phyloP scores from a whole-genome alignment of 1,284 basidiomycete species.

The Exobasidium cylindrosporum region DNA sequence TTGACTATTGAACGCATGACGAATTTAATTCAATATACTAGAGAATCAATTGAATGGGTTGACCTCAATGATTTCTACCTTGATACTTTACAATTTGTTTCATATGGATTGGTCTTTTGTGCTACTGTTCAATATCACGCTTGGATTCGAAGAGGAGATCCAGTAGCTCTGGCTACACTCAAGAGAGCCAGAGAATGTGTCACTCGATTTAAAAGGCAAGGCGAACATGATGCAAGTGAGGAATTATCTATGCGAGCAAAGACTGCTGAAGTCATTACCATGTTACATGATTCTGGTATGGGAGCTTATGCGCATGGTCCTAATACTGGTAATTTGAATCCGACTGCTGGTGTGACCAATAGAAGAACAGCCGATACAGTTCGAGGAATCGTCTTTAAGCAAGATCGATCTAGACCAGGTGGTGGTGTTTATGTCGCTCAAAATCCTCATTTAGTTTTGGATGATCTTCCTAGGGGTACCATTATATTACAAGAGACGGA shows the following conservation, averaged over 20 bases:
- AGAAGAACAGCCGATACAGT: constrained; percentile 55
- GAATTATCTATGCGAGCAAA: constrained; percentile 73
- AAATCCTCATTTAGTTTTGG: constrained; percentile 59
- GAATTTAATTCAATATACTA: constrained; percentile 33
- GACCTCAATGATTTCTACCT: constrained; percentile 46
- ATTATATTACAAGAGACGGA: constrained; percentile 61
- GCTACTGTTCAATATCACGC: constrained; percentile 49
- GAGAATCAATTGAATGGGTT: constrained; percentile 44
- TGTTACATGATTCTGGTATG: constrained; percentile 71
- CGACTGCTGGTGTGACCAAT: constrained; percentile 58
- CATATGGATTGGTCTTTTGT: constrained; percentile 48
- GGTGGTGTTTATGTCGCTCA: constrained; percentile 76
- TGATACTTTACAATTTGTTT: constrained; percentile 44
- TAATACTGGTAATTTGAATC: constrained; percentile 54
- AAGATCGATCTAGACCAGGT: constrained; percentile 64
- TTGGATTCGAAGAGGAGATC: constrained; percentile 41
- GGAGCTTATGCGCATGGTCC: constrained; percentile 42
- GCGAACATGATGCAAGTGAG: constrained; percentile 40
- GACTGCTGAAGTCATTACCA: constrained; percentile 83
- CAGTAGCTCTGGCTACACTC: constrained; percentile 30
- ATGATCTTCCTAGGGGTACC: constrained; percentile 66
- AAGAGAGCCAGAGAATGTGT: constrained; percentile 29
- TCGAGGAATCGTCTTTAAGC: constrained; percentile 65
- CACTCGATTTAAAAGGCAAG: constrained; percentile 29
- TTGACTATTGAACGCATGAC: constrained; percentile 50